Percentiles rank a stretch among this genome's conserved stretches.
These are phyloP conservation scores for Leucogyrophana mollusca DNA, from an alignment of 768 basidiomycete species.

Conservation along the genomic window DNA sequence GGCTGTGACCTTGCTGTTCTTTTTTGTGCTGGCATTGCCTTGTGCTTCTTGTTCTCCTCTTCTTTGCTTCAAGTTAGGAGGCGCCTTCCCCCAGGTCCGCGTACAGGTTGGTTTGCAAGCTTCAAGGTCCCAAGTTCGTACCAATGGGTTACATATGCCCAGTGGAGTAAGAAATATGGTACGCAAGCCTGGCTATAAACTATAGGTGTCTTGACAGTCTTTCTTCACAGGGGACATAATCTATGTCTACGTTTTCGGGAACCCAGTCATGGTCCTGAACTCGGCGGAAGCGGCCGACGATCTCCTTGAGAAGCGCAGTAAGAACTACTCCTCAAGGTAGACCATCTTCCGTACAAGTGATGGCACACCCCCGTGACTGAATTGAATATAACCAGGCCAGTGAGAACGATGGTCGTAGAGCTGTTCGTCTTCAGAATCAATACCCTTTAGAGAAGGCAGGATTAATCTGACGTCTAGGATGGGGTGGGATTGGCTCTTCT, in stretches of 20 bases:
- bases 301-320: slow-evolving; percentile 45
- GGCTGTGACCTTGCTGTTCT: background rate
- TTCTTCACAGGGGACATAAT: slow-evolving; percentile 42
- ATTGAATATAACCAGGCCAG: too few species aligned
- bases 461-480: slow-evolving; percentile 29
- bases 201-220: background rate
- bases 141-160: slow-evolving; percentile 46
- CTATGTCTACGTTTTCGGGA: slow-evolving; percentile 42
- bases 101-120: slow-evolving; percentile 34
- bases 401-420: slow-evolving; percentile 41
- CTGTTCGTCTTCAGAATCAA: slow-evolving; percentile 29
- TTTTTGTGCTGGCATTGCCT: background rate
- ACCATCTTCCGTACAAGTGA: background rate
- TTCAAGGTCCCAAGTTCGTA: slow-evolving; percentile 32
- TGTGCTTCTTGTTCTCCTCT: slow-evolving; percentile 6
- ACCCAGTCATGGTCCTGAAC: slow-evolving; percentile 47
- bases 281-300: slow-evolving; percentile 39
- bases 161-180: slow-evolving; percentile 46
- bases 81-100: slow-evolving; percentile 41
- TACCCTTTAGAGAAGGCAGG: background rate
- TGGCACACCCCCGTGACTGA: too few species aligned
- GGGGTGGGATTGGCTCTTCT: slow-evolving; percentile 48
- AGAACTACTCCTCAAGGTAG: slow-evolving; percentile 40
- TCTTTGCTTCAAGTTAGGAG: slow-evolving; percentile 5
- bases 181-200: background rate